These are phyloP conservation scores for Syncephalastrum racemosum DNA, from an alignment of 371 early-diverging fungal species.

Conservation along the genomic window DNA sequence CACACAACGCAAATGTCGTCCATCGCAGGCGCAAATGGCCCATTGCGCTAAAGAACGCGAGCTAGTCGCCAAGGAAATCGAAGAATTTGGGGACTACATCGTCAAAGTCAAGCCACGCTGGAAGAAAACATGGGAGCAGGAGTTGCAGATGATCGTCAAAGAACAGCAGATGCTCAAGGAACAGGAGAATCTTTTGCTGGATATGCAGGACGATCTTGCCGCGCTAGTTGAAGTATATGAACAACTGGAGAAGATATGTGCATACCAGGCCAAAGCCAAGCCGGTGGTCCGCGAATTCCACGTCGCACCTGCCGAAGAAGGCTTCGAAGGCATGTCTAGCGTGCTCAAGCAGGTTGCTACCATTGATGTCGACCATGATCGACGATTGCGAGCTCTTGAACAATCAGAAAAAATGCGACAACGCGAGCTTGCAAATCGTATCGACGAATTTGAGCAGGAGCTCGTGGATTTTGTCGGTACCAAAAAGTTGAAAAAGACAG, in stretches of 20 bases:
- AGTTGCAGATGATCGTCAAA: slow-evolving; percentile 77
- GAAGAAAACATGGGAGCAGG: slow-evolving; percentile 86
- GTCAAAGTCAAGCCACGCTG: slow-evolving; percentile 67
- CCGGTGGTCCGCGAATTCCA: slow-evolving; percentile 53
- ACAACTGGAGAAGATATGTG: slow-evolving; percentile 67
- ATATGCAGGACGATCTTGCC: slow-evolving; percentile 68
- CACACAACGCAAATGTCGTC: slow-evolving; percentile 70
- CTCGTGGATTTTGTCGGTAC: slow-evolving; percentile 63
- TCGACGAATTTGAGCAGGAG: slow-evolving; percentile 77
- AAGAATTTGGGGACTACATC: slow-evolving; percentile 60
- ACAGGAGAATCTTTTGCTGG: slow-evolving; percentile 69
- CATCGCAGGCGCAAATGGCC: slow-evolving; percentile 61
- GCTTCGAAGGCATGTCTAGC: slow-evolving; percentile 57
- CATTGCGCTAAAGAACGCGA: slow-evolving; percentile 61
- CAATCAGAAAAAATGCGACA: slow-evolving; percentile 65
- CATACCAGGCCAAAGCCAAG: slow-evolving; percentile 49
- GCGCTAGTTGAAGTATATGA: slow-evolving; percentile 63
- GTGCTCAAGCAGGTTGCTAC: slow-evolving; percentile 69
- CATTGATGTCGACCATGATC: slow-evolving; percentile 66
- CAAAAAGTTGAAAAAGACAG: slow-evolving; percentile 71
- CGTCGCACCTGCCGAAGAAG: slow-evolving; percentile 64
- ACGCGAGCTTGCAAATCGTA: slow-evolving; percentile 61
- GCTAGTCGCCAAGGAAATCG: slow-evolving; percentile 53
- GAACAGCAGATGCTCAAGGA: slow-evolving; percentile 83
- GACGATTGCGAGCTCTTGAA: slow-evolving; percentile 67